Base-by-base conservation (phyloP, 345 rosid genomes). In the Psidium guajava region DNA sequence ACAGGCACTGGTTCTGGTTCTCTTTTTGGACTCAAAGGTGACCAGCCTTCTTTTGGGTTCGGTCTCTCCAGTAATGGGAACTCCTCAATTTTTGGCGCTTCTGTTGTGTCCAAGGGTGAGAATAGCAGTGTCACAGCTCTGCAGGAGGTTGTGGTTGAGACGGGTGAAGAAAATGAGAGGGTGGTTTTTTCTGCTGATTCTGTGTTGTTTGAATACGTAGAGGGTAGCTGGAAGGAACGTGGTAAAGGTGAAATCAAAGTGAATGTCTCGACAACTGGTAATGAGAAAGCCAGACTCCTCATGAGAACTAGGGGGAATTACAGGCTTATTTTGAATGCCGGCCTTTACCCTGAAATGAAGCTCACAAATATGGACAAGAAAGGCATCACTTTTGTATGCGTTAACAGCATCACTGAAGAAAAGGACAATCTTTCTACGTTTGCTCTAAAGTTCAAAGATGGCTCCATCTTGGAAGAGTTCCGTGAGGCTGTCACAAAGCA, bases 231-330 rank as follows among this genome's bases (percentile, higher is more conserved):
- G 99, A 97, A 95, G 92, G 99, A 97, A 89, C 98, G 99, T 22
- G 99, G 99, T 12, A 96, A 97, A 91, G 99, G 99, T 87, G 99
- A 92, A 84, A 86, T 96, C 75, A 97, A 93, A 90, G 96, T 97
- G 86, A 96, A 97, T 54, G 95, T 96, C 13, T 91, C 94, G 3
- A 90, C 94, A 59, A 44, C 87, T 9, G 98, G 89, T 25, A 16
- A 89, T 6, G 94, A 91, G 85, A 94, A 85, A 87, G 96, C 95
- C 64, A 94, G 99, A 82, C 85, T 97, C 36, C 87, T 97, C 10
- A 97, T 97, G 99, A 94, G 99, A 91, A 90, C 98, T 50, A 93
- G 90, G 90, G 99, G 99, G 84, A 95, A 97, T 90, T 93, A 91
- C 91, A 91, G 98, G 91, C 89, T 97, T 90, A 93, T 96, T 85